Base-by-base conservation (phyloP, 805 yeast genomes). In the Scheffersomyces coipomensis region DNA sequence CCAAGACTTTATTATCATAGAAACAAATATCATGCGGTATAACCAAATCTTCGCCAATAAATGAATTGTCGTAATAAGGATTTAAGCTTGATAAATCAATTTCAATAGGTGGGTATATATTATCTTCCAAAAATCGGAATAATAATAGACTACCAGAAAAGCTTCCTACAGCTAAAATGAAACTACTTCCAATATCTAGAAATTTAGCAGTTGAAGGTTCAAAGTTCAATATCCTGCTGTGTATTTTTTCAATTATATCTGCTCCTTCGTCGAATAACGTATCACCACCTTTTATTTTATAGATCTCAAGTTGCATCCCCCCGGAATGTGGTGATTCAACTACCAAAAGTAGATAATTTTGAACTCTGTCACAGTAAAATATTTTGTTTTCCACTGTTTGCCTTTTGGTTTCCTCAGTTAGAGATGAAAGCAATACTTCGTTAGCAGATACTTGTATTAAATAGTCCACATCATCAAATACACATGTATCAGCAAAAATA, bases 401-500 rank as follows among this genome's bases (percentile, higher is more conserved):
- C 5, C 30, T 4, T 13, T n/a, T 15, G 5, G 15, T n/a, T 8
- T 5, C 12, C 18, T 49, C 55, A 10, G 39, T 29, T 29, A 62
- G 45, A 40, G 62, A 44, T 1, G 64, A 44, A 15, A 64, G 30
- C 3, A 49, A 35, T 5, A 65, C 39, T 2, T 44, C 32, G 13
- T 25, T 36, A 2, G 58, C 42, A 1, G 65, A 55, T 18, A 66
- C 46, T 40, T 68, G 72, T 4, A 63, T 38, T 9, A 57, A 30
- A 3, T 39, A 38, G 3, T 48, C 53, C 5, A 43, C 38, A 2
- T 38, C 46, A 1, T 39, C 43, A 21, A 38, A 13, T 3, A 40
- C 17, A 27, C 52, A 38, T 11, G 34, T 34, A 24, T 45, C 34
- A 2, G 50, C 38, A n/a, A 47, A 34, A 5, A 51, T 21, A 6